Evolutionary conservation across 352 stramenopile genomes (phyloP).

Genomic region (Globisporangium orthogonon): DNA sequence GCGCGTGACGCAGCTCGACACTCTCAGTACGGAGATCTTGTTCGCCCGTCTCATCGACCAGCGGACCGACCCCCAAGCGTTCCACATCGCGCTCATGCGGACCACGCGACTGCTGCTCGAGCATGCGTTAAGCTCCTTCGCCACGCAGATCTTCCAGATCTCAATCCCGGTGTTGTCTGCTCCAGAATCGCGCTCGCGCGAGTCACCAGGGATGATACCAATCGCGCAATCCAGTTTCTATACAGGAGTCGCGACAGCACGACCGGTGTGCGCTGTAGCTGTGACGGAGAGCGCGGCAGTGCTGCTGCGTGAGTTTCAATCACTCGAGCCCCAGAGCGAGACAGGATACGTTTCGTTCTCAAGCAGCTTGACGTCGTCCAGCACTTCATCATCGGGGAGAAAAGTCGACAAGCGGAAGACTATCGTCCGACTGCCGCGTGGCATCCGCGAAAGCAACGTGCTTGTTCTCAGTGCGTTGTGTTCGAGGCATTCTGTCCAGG

Average conservation of each 20-base stretch:
- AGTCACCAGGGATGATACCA: background rate
- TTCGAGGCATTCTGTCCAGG: background rate
- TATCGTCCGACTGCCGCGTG: conserved; percentile 26
- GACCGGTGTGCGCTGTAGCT: conserved; percentile 25
- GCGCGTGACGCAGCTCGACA: conserved; percentile 27
- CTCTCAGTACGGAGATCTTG: conserved; percentile 23
- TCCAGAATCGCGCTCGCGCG: background rate
- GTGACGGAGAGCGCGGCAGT: conserved; percentile 11
- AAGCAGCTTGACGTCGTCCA: background rate
- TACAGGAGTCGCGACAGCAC: conserved; percentile 21
- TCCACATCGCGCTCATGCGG: conserved; percentile 23
- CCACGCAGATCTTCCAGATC: conserved; percentile 22
- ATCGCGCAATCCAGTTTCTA: conserved; percentile 4
- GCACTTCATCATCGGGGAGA: conserved; percentile 6
- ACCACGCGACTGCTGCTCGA: conserved; percentile 51
- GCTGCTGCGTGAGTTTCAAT: conserved; percentile 22
- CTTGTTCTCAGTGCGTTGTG: conserved; percentile 3
- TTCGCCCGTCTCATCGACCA: conserved; percentile 31
- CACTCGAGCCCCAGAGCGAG: conserved; percentile 16
- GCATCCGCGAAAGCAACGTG: conserved; percentile 16
- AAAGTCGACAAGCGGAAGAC: background rate
- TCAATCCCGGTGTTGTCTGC: background rate
- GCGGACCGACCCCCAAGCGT: conserved; percentile 27
- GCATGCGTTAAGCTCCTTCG: conserved; percentile 29
- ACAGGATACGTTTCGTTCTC: conserved; percentile 12